Percentiles rank a stretch among this genome's conserved stretches.
These are phyloP conservation scores for Fusarium keratoplasticum DNA, from an alignment of 2,329 filamentous ascomycete genomes.

Conservation along the genomic window DNA sequence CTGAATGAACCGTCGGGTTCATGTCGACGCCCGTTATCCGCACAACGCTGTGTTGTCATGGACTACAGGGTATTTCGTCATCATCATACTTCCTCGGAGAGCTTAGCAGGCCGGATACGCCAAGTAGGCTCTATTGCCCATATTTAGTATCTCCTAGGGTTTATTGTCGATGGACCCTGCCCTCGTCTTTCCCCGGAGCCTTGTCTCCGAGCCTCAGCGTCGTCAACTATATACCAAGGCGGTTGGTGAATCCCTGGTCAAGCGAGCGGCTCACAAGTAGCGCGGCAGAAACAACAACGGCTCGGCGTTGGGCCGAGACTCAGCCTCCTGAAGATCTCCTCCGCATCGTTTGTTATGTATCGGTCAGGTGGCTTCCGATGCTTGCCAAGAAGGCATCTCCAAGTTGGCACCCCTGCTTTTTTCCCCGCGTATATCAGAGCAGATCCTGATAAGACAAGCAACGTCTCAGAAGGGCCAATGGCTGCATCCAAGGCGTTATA, in stretches of 20 bases:
- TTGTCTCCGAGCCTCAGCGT: not conserved
- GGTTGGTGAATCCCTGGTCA: not conserved
- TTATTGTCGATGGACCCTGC: not conserved
- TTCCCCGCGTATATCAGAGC: conserved; percentile 5
- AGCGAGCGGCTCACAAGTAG: not conserved
- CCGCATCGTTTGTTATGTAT: not conserved
- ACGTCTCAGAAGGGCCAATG: not conserved
- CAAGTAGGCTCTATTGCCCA: not conserved
- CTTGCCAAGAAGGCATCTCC: conserved; percentile 4
- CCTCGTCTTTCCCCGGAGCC: not conserved
- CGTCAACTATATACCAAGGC: not conserved
- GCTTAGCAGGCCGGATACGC: not conserved
- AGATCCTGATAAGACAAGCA: not conserved
- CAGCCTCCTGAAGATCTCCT: conserved; percentile 6
- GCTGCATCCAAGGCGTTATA: not conserved
- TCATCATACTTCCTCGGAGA: not conserved
- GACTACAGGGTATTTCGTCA: conserved; percentile 3
- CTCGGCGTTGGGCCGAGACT: conserved; percentile 12
- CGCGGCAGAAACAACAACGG: not conserved
- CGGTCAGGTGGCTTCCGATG: not conserved
- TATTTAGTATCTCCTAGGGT: not conserved
- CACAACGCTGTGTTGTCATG: not conserved
- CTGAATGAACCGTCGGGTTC: not conserved
- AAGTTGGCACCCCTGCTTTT: conserved; percentile 1
- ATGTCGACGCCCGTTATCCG: conserved; percentile 8